phyloP scores from a whole-genome alignment of 2,329 filamentous ascomycete genomes.

The Neobulgaria alba region DNA sequence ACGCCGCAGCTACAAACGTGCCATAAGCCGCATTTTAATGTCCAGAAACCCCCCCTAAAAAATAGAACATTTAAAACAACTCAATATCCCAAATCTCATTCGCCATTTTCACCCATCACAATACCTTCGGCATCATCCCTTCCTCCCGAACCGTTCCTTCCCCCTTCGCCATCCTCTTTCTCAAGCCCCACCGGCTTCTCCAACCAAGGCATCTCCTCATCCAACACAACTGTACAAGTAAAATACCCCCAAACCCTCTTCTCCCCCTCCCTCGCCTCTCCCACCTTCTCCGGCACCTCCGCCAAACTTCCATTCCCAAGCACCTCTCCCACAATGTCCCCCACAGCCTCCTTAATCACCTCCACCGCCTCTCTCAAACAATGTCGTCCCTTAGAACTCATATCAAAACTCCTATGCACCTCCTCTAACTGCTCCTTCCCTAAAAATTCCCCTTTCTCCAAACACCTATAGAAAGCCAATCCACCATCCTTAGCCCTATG shows the following conservation, averaged over 20 bases:
- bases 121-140: background rate
- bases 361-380: conserved; percentile 9
- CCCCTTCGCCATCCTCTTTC: background rate
- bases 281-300: background rate
- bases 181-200: background rate
- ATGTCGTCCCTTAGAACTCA: conserved; percentile 14
- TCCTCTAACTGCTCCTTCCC: no score
- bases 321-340: conserved; percentile 11
- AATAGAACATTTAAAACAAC: background rate
- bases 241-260: conserved; percentile 44
- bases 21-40: no score
- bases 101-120: background rate
- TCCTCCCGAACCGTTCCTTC: background rate
- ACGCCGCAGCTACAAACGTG: no score
- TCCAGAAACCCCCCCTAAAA: background rate
- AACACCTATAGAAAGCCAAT: conserved; percentile 20
- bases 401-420: conserved; percentile 14
- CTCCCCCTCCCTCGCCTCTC: no score
- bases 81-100: no score
- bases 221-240: conserved; percentile 49
- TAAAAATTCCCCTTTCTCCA: no score
- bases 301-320: conserved; percentile 4
- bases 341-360: conserved; percentile 13
- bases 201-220: conserved; percentile 51
- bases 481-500: conserved; percentile 23